phyloP scores from a whole-genome alignment of 176 grass and related monocot species.

The Pharus latifolius region DNA sequence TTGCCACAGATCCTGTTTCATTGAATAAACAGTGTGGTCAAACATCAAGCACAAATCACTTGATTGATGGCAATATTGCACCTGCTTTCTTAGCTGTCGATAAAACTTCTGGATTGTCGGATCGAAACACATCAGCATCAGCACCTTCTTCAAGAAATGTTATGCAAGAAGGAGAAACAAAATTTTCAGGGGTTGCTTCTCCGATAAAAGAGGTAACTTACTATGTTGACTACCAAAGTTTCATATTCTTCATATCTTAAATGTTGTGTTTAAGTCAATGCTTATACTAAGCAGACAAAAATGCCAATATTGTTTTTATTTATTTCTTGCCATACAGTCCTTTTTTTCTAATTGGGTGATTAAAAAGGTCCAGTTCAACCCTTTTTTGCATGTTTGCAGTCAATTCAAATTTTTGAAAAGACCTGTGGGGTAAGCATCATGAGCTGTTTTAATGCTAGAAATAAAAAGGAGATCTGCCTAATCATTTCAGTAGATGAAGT shows the following conservation, averaged over 20 bases:
- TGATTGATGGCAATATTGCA: constrained; percentile 9
- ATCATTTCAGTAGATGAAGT: too few species aligned
- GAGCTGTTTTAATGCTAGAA: too few species aligned
- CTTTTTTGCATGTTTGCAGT: neutral
- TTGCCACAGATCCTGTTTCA: constrained; percentile 29
- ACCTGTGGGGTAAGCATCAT: neutral
- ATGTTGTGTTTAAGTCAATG: neutral
- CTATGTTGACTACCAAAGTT: neutral
- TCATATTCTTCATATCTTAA: constrained; percentile 9
- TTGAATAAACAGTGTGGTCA: constrained; percentile 22
- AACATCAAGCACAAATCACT: constrained; percentile 23
- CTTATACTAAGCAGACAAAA: neutral
- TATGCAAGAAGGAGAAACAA: constrained; percentile 27
- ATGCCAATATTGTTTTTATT: neutral
- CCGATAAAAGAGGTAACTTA: constrained; percentile 41
- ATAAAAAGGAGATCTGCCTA: too few species aligned
- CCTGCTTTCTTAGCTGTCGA: constrained; percentile 9
- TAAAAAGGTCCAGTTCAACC: neutral
- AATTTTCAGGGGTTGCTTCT: constrained; percentile 15
- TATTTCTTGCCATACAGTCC: neutral
- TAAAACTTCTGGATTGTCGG: constrained; percentile 16
- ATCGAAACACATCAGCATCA: constrained; percentile 13
- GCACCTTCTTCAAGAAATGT: constrained; percentile 8
- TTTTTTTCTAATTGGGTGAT: neutral
- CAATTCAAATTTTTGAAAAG: neutral